phyloP scores from a whole-genome alignment of 2,329 filamentous ascomycete species.

The Diplodia seriata region DNA sequence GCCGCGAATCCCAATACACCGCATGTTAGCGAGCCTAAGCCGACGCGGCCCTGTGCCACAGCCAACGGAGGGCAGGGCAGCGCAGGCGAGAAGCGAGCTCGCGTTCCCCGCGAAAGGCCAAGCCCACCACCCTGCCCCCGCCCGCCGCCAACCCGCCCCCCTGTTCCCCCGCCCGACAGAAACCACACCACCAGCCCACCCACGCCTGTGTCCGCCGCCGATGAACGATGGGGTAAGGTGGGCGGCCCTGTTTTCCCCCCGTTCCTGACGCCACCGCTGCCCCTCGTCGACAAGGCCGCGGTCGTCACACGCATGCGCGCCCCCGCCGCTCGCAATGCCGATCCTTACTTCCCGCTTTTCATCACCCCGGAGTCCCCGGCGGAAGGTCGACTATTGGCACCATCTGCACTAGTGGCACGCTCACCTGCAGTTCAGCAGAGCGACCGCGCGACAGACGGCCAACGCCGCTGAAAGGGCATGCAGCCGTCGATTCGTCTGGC shows the following conservation, averaged over 20 bases:
- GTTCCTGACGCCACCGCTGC: constrained; percentile 22
- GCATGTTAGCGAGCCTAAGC: background rate
- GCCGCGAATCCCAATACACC: constrained; percentile 22
- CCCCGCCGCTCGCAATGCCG: background rate
- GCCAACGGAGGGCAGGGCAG: too few relatives aligned
- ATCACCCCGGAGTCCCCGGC: background rate
- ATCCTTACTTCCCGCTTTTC: constrained; percentile 23
- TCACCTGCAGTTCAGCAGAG: background rate
- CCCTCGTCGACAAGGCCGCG: background rate
- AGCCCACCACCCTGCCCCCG: background rate
- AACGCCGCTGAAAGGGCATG: too few relatives aligned
- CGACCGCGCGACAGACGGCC: background rate
- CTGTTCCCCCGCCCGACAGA: background rate
- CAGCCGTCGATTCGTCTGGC: background rate
- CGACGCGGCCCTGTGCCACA: background rate
- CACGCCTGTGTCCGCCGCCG: background rate
- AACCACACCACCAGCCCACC: background rate
- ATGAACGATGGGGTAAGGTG: background rate
- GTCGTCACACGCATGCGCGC: background rate
- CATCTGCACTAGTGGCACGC: background rate
- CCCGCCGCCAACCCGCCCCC: background rate
- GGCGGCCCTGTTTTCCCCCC: constrained; percentile 2
- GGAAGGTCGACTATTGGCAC: background rate
- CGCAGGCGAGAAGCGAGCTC: too few relatives aligned
- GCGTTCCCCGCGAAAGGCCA: constrained; percentile 18